Evolutionary conservation across 306 rosid species (phyloP).

Genomic region (Vigna reflexopilosa): DNA sequence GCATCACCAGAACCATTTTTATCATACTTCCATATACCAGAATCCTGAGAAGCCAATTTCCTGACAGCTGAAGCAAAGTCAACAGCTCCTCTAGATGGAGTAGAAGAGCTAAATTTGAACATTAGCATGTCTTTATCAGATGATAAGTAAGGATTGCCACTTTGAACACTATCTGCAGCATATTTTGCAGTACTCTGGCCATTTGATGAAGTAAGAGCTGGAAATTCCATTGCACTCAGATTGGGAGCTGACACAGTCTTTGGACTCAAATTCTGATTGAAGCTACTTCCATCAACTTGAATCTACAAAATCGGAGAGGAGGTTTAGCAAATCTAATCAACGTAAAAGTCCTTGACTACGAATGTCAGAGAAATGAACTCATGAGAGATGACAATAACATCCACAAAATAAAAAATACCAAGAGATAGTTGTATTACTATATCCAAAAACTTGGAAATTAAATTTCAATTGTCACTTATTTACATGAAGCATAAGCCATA

Average conservation of each 20-base stretch:
- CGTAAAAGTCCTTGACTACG: constrained; percentile 20
- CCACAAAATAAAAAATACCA: constrained; percentile 27
- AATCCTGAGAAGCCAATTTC: constrained; percentile 91
- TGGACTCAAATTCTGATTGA: constrained; percentile 72
- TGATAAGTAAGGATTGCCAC: constrained; percentile 61
- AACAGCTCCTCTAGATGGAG: constrained; percentile 73
- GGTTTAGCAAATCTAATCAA: not conserved
- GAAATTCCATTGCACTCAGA: constrained; percentile 85
- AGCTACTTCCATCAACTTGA: constrained; percentile 86
- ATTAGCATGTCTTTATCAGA: constrained; percentile 78
- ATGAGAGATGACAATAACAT: constrained; percentile 16
- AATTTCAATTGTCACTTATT: constrained; percentile 16
- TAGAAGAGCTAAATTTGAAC: constrained; percentile 76
- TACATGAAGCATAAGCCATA: constrained; percentile 23
- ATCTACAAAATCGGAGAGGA: constrained; percentile 63
- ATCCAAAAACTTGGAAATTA: not conserved
- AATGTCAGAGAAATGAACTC: constrained; percentile 32
- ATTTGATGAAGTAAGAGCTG: constrained; percentile 71
- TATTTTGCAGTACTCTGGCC: constrained; percentile 65
- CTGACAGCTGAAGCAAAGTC: constrained; percentile 96
- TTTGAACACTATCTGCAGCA: constrained; percentile 74
- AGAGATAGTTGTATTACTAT: not conserved
- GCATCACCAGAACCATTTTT: constrained; percentile 75
- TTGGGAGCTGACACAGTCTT: constrained; percentile 79
- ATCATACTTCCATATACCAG: constrained; percentile 90